These are phyloP conservation scores for Amaranthus hypochondriacus DNA, from an alignment of 148 eudicot species.

Conservation along the genomic window DNA sequence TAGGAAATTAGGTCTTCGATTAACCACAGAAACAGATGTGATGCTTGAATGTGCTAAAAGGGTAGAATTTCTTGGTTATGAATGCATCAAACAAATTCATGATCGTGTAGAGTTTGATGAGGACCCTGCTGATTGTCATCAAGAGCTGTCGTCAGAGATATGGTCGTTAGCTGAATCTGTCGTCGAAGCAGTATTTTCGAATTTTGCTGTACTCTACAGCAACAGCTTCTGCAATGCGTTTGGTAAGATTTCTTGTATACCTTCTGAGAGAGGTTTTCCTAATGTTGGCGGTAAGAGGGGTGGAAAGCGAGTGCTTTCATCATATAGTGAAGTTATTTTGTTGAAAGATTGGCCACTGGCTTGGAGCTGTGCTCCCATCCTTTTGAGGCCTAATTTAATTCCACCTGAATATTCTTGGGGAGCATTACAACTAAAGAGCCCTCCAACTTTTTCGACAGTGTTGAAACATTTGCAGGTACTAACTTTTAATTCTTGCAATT, in stretches of 20 bases:
- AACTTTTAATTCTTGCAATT: background rate
- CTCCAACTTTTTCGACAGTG: conserved; percentile 71
- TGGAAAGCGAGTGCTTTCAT: conserved; percentile 81
- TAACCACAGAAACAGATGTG: conserved; percentile 69
- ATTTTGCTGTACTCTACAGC: conserved; percentile 91
- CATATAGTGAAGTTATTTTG: conserved; percentile 76
- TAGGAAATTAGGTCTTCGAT: conserved; percentile 74
- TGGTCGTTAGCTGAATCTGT: conserved; percentile 88
- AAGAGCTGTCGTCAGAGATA: conserved; percentile 67
- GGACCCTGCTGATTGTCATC: conserved; percentile 37
- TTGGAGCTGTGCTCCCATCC: conserved; percentile 90
- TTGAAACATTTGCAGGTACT: conserved; percentile 74
- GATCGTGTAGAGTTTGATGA: conserved; percentile 54
- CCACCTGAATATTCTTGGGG: conserved; percentile 99
- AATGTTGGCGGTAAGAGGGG: conserved; percentile 77
- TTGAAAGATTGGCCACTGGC: conserved; percentile 97
- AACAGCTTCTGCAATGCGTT: conserved; percentile 75
- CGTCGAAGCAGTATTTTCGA: conserved; percentile 70
- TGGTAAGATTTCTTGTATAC: conserved; percentile 86
- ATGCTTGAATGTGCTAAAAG: conserved; percentile 90
- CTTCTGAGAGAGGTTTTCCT: conserved; percentile 93
- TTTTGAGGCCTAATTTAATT: conserved; percentile 60
- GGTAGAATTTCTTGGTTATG: conserved; percentile 78
- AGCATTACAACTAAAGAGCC: conserved; percentile 71
- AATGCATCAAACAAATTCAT: conserved; percentile 41